Conservation (phyloP, 805 yeast species). For the Kregervanrija fluxuum region DNA sequence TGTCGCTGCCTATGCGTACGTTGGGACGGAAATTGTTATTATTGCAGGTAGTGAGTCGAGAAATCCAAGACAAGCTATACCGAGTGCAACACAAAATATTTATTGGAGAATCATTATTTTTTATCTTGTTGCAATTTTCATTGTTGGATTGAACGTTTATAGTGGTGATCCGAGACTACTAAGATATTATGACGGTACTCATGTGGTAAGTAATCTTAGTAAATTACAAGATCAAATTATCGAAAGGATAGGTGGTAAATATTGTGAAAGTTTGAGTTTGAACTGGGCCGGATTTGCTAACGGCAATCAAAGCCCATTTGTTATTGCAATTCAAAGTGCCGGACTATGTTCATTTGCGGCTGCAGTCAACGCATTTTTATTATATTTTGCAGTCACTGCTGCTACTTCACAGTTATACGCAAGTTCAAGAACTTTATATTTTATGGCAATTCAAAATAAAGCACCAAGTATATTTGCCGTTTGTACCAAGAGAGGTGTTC, state of each 20-base stretch:
- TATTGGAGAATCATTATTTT: constrained; percentile 63
- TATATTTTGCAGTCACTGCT: constrained; percentile 50
- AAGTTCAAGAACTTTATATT: constrained; percentile 53
- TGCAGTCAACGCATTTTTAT: constrained; percentile 44
- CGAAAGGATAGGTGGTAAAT: constrained; percentile 20
- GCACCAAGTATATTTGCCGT: constrained; percentile 55
- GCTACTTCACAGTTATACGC: constrained; percentile 52
- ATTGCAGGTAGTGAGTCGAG: constrained; percentile 84
- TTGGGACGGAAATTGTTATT: constrained; percentile 78
- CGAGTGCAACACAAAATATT: constrained; percentile 68
- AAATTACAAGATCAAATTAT: constrained; percentile 15
- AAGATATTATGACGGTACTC: constrained; percentile 37
- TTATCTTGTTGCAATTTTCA: constrained; percentile 59
- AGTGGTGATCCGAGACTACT: constrained; percentile 71
- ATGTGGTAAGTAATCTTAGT: constrained; percentile 13
- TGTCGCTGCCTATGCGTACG: constrained; percentile 66
- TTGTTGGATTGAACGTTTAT: constrained; percentile 66
- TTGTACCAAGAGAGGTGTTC: constrained; percentile 64
- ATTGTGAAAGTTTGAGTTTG: constrained; percentile 19
- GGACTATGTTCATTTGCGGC: constrained; percentile 44
- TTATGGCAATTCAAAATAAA: constrained; percentile 46
- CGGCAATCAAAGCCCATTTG: constrained; percentile 51
- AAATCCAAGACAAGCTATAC: constrained; percentile 70
- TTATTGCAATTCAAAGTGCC: constrained; percentile 46
- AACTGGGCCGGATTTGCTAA: constrained; percentile 33